phyloP scores from a whole-genome alignment of 768 basidiomycete genomes.

The Leccinum disarticulatum region DNA sequence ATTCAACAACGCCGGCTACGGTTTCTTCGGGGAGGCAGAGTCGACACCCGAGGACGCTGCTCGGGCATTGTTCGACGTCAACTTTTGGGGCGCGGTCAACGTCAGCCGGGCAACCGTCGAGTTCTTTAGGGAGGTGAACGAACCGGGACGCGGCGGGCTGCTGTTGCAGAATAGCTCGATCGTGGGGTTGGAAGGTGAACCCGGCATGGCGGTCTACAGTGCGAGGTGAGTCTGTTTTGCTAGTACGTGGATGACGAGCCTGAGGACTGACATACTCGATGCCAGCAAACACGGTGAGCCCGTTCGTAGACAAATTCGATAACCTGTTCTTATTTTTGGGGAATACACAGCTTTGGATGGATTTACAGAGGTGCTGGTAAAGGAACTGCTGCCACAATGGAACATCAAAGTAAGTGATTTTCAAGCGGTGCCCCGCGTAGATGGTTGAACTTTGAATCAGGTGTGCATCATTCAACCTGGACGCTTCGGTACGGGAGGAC shows the following conservation, averaged over 20 bases:
- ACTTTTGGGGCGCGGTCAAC: slow-evolving; percentile 30
- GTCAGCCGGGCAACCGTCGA: slow-evolving; percentile 28
- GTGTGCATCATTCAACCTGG: not conserved
- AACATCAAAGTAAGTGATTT: not conserved
- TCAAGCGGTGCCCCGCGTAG: not conserved
- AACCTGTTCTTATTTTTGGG: not conserved
- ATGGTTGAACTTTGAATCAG: not conserved
- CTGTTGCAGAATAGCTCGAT: not conserved
- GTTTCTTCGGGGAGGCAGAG: slow-evolving; percentile 26
- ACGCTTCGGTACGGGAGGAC: slow-evolving; percentile 1
- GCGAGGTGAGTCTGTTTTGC: not conserved
- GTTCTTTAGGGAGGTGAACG: slow-evolving; percentile 37
- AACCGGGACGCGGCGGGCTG: slow-evolving; percentile 29
- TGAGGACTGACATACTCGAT: not conserved
- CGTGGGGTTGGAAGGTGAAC: not conserved
- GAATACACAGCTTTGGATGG: not conserved
- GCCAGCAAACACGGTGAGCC: not conserved
- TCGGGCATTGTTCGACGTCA: slow-evolving; percentile 25
- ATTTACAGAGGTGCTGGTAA: not conserved
- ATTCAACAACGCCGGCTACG: slow-evolving; percentile 22
- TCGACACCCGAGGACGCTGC: slow-evolving; percentile 18
- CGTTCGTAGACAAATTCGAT: no score
- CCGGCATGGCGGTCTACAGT: not conserved
- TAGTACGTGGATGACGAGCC: not conserved
- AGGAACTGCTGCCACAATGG: not conserved